Evolutionary conservation across 2,329 filamentous ascomycete genomes (phyloP), one percentile per base, ranked within the genome.

Genomic region (Boeremia lycopersici): DNA sequence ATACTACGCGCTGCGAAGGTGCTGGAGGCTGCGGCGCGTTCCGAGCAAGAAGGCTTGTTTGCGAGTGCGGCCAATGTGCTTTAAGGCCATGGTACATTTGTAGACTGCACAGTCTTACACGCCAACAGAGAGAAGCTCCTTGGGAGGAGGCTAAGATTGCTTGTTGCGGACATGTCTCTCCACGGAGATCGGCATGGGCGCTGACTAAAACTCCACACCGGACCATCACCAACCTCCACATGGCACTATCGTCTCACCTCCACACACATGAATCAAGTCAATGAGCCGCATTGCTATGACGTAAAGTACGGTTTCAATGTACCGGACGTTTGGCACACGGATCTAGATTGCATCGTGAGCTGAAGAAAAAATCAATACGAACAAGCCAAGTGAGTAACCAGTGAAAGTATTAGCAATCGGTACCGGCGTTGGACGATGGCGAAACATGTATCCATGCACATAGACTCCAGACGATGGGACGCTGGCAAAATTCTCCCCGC

Each of bases 1-100:
- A 55, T 50, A 50, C 52, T 50, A 55, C 52, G 13, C 29, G 31
- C 29, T 10, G 17, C 33, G 35, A 30, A 19, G 3, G 31, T 33
- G 29, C 19, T 11, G 34, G 25, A 43, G 6, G 40, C 10, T 43
- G 26, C 15, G 34, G 34, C 6, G 3, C 15, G 15, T 9, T 10
- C 19, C 19, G 5, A 23, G 19, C 5, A 5, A 5, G 19, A 23
- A 23, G 19, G 15, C 43, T 29, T 13, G 43, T 25, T 23, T 9
- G 40, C 11, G 28, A 11, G 11, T 13, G 15, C 19, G 23, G 11
- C 13, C 25, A 3, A 42, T 30, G 1, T 28, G 19, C 28, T 36
- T 17, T 15, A 36, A 19, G 13, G 7, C 13, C 13, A 15, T 34
- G 13, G n/a, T 15, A 2, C 13, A 11, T 34, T 34, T 34, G 31